Conservation (phyloP, 805 yeast genomes). For the Ogataea trehaloabstinens region DNA sequence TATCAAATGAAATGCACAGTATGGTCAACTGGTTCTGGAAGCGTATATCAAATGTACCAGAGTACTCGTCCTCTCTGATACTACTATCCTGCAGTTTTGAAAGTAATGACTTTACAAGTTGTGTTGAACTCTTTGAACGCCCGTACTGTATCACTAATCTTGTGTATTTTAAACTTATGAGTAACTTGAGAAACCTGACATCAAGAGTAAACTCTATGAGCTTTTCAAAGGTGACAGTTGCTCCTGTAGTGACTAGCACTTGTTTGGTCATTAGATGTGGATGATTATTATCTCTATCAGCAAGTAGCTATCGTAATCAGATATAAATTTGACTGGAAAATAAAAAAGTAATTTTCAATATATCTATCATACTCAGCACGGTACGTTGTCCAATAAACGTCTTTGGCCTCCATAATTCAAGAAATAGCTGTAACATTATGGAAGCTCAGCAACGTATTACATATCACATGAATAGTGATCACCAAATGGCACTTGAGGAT, state of each 20-base stretch:
- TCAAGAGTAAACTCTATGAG: conserved; percentile 48
- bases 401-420: too few species aligned
- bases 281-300: too few species aligned
- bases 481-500: conserved; percentile 68
- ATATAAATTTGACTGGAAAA: too few species aligned
- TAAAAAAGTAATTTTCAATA: too few species aligned
- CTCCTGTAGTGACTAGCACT: conserved; percentile 77
- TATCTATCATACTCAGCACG: neutral
- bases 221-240: conserved; percentile 75
- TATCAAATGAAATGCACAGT: conserved; percentile 47
- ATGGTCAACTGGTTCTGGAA: conserved; percentile 25
- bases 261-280: conserved; percentile 17
- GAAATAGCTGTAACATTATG: too few species aligned
- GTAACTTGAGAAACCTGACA: conserved; percentile 31
- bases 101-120: conserved; percentile 9
- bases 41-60: neutral
- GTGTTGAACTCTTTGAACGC: conserved; percentile 10
- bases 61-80: neutral
- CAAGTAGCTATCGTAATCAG: too few species aligned
- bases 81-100: conserved; percentile 1
- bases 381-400: too few species aligned
- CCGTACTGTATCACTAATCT: conserved; percentile 63
- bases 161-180: conserved; percentile 38
- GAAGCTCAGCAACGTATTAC: conserved; percentile 46
- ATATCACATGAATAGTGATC: conserved; percentile 81